These are phyloP conservation scores for Tagetes patula DNA, from an alignment of 129 eudicot genomes.

Conservation along the genomic window DNA sequence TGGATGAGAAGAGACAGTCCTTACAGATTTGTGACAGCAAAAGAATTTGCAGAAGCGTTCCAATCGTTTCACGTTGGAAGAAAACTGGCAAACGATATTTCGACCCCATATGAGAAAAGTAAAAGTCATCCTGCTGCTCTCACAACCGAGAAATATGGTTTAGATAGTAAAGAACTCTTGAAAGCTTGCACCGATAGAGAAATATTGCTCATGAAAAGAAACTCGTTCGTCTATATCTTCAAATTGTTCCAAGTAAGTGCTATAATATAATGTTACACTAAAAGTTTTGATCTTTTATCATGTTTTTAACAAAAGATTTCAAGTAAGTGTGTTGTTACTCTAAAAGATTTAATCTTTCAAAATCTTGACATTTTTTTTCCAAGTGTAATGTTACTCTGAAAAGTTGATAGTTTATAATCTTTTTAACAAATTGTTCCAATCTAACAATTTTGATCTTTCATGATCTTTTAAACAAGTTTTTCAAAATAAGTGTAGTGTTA, in stretches of 20 bases:
- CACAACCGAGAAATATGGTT: conserved; percentile 60
- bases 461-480: background rate
- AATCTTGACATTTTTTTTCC: too few species aligned
- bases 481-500: background rate
- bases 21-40: conserved; percentile 57
- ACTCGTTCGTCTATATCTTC: conserved; percentile 77
- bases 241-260: conserved; percentile 54
- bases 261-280: background rate
- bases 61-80: conserved; percentile 64
- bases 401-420: background rate
- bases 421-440: background rate
- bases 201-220: conserved; percentile 72
- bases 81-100: conserved; percentile 42
- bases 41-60: conserved; percentile 67
- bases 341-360: background rate
- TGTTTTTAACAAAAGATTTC: background rate
- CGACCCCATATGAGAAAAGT: conserved; percentile 53
- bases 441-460: background rate
- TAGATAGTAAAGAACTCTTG: conserved; percentile 43
- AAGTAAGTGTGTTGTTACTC: background rate
- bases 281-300: background rate
- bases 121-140: conserved; percentile 87
- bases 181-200: conserved; percentile 67
- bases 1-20: conserved; percentile 62
- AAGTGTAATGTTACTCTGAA: background rate